These are phyloP conservation scores for Yarrowia sp. DNA, from an alignment of 805 yeast species.

Conservation along the genomic window DNA sequence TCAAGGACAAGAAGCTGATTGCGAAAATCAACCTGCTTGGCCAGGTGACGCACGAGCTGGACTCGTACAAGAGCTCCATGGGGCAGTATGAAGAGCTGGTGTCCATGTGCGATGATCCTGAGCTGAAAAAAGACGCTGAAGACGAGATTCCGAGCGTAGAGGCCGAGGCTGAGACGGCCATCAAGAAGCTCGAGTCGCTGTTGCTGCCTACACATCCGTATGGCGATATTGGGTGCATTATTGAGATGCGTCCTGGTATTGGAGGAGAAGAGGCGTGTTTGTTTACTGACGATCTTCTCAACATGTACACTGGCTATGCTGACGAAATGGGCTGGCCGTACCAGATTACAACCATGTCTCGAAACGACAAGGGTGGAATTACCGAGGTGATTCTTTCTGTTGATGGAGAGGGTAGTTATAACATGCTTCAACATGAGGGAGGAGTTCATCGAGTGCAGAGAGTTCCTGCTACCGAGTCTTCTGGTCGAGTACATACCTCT, in stretches of 20 bases:
- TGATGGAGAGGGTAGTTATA: constrained; percentile 74
- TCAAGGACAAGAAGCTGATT: constrained; percentile 44
- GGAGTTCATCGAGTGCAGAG: constrained; percentile 97
- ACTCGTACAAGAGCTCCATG: constrained; percentile 38
- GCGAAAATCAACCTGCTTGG: constrained; percentile 49
- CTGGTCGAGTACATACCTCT: constrained; percentile 92
- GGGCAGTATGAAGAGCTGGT: constrained; percentile 43
- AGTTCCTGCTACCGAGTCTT: constrained; percentile 87
- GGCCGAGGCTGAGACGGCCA: constrained; percentile 46
- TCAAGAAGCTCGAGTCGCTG: constrained; percentile 45
- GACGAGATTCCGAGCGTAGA: constrained; percentile 50
- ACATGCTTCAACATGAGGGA: constrained; percentile 72
- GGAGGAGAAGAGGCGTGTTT: constrained; percentile 94
- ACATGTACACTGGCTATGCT: constrained; percentile 78
- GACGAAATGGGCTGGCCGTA: constrained; percentile 62
- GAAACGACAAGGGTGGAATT: constrained; percentile 57
- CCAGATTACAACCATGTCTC: constrained; percentile 54
- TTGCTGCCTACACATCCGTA: constrained; percentile 76
- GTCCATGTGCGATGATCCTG: constrained; percentile 46
- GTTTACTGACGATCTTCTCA: constrained; percentile 73
- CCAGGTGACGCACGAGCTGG: constrained; percentile 39
- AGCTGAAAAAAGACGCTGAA: constrained; percentile 56
- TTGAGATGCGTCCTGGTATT: constrained; percentile 91
- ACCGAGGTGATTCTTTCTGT: constrained; percentile 72
- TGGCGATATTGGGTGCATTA: constrained; percentile 68